phyloP scores from a whole-genome alignment of 768 basidiomycete species.

The Dentipellis sp. region DNA sequence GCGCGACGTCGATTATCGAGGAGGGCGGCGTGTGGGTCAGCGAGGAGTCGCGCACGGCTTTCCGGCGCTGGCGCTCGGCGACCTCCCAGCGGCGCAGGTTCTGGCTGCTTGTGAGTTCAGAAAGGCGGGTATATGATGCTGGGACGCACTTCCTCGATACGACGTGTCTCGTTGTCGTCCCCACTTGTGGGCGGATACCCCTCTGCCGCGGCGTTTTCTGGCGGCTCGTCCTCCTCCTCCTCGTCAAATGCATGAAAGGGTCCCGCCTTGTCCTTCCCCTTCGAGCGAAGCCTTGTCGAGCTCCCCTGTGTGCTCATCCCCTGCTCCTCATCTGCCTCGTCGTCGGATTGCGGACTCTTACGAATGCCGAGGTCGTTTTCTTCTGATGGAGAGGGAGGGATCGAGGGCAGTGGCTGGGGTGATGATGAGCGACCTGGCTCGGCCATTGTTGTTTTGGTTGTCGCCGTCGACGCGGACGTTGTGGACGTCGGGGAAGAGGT shows the following conservation, averaged over 20 bases:
- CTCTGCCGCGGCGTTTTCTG: slow-evolving; percentile 5
- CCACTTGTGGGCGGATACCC: slow-evolving; percentile 62
- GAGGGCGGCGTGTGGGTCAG: slow-evolving; percentile 27
- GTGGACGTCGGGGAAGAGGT: too few species aligned
- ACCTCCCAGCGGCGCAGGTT: slow-evolving; percentile 73
- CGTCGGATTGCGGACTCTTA: not conserved
- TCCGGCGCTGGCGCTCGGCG: slow-evolving; percentile 68
- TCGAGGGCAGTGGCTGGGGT: not conserved
- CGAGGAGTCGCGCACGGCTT: slow-evolving; percentile 52
- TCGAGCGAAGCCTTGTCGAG: not conserved
- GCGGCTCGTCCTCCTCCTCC: slow-evolving; percentile 4
- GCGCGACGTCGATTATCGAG: slow-evolving; percentile 47
- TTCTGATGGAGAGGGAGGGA: not conserved
- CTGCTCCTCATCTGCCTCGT: not conserved
- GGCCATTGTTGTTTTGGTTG: too few species aligned
- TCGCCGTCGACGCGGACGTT: too few species aligned
- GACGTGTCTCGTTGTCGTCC: slow-evolving; percentile 56
- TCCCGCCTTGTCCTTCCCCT: slow-evolving; percentile 8
- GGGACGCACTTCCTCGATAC: slow-evolving; percentile 60
- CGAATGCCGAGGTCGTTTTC: not conserved
- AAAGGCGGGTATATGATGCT: not conserved
- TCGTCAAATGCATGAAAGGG: not conserved
- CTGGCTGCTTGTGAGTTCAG: slow-evolving; percentile 27
- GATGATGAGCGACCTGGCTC: too few species aligned
- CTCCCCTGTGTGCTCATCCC: not conserved